Conservation (phyloP, 176 grass and related monocot genomes). For the Eremochloa ophiuroides region DNA sequence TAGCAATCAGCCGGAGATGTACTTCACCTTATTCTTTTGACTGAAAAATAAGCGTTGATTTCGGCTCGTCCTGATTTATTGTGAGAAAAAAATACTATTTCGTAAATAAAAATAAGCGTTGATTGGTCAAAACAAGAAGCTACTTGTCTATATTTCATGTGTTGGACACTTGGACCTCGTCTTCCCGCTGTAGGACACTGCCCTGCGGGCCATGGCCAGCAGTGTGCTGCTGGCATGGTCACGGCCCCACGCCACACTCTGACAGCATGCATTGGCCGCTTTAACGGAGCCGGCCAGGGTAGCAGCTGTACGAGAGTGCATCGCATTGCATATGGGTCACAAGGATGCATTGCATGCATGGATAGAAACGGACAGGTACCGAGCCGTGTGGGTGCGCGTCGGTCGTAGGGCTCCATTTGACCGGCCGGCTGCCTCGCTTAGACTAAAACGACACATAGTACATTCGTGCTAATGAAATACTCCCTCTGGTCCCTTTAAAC, state of each 20-base stretch:
- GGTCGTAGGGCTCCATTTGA: constrained; percentile 54
- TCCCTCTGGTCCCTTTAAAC: background rate
- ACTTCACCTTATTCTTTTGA: too few species aligned
- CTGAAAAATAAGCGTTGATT: too few species aligned
- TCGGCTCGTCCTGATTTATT: too few species aligned
- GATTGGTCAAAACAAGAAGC: too few species aligned
- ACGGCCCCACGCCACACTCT: background rate
- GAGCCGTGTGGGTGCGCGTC: constrained; percentile 32
- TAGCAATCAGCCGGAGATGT: background rate
- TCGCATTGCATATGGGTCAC: constrained; percentile 11
- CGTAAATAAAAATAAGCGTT: too few species aligned
- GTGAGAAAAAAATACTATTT: too few species aligned
- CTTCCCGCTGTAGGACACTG: background rate
- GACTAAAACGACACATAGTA: background rate
- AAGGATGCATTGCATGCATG: too few species aligned
- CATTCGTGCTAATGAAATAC: background rate
- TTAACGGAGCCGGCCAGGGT: constrained; percentile 26
- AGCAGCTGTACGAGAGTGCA: background rate
- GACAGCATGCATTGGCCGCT: constrained; percentile 5
- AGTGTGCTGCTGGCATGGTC: background rate
- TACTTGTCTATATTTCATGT: constrained; percentile 61
- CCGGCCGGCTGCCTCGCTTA: constrained; percentile 6
- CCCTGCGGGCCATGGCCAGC: background rate
- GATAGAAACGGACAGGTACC: constrained; percentile 14
- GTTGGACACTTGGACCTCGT: background rate